A percentile compares a stretch with the other conserved stretches of the same genome.
Conservation (phyloP, 371 early-diverging fungal genomes). For the Zychaea mexicana region DNA sequence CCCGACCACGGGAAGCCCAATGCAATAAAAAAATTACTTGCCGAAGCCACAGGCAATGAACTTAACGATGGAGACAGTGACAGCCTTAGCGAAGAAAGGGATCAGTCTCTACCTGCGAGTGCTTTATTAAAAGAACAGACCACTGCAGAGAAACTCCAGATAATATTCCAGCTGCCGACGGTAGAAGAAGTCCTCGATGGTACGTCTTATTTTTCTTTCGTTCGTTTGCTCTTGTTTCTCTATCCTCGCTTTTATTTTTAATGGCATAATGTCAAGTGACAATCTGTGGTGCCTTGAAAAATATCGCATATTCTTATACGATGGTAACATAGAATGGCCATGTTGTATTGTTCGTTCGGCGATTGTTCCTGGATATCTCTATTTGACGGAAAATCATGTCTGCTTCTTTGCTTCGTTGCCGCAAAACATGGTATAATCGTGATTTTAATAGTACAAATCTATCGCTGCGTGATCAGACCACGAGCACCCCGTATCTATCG, state of each 20-base stretch:
- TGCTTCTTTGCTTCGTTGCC: constrained; percentile 77
- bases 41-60: constrained; percentile 39
- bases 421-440: constrained; percentile 45
- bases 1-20: constrained; percentile 10
- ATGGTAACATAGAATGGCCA: constrained; percentile 59
- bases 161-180: constrained; percentile 61
- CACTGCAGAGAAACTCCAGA: constrained; percentile 59
- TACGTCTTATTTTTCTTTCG: constrained; percentile 13
- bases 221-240: neutral
- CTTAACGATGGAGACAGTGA: neutral
- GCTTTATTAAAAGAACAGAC: constrained; percentile 28
- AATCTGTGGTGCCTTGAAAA: too few relatives aligned
- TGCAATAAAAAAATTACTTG: constrained; percentile 32
- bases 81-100: neutral
- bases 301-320: too few relatives aligned
- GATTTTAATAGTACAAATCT: neutral
- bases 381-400: constrained; percentile 67
- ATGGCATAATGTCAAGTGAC: too few relatives aligned
- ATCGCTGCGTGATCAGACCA: neutral
- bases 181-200: constrained; percentile 59
- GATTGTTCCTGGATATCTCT: constrained; percentile 71
- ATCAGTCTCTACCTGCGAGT: neutral
- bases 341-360: constrained; percentile 76
- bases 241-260: too few relatives aligned
- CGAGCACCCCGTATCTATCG: neutral